Evolutionary conservation across 805 yeast species (phyloP).

Genomic region (Ogataea chonburiensis): DNA sequence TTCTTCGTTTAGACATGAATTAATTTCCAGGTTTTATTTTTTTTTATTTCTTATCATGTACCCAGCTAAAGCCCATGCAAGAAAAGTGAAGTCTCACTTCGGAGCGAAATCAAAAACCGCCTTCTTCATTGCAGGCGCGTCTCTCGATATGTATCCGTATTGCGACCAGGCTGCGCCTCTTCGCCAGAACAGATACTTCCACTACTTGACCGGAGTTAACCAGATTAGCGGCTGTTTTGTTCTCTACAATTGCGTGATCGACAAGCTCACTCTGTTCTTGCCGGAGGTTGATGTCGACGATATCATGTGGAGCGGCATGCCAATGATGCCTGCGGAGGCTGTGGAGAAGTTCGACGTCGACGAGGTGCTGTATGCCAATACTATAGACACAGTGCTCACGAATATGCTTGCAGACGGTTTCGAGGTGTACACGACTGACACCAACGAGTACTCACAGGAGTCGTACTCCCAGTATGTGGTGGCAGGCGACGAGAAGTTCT

Average conservation of each 20-base stretch:
- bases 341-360: constrained; percentile 71
- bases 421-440: constrained; percentile 52
- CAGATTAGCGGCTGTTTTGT: constrained; percentile 71
- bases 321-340: constrained; percentile 68
- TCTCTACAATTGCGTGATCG: constrained; percentile 51
- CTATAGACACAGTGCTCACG: constrained; percentile 40
- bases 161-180: constrained; percentile 77
- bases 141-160: constrained; percentile 60
- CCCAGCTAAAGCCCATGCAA: constrained; percentile 81
- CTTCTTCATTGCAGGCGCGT: constrained; percentile 62
- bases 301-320: constrained; percentile 95
- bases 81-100: constrained; percentile 42
- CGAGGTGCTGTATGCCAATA: constrained; percentile 63
- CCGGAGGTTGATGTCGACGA: constrained; percentile 87
- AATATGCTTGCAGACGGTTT: constrained; percentile 29
- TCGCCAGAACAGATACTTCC: constrained; percentile 90
- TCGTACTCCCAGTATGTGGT: constrained; percentile 38
- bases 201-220: constrained; percentile 79
- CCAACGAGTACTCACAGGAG: constrained; percentile 43
- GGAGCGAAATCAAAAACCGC: constrained; percentile 27
- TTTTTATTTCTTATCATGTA: constrained; percentile 36
- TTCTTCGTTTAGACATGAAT: constrained; percentile 5
- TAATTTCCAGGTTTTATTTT: background rate
- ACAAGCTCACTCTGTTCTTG: constrained; percentile 66
- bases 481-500: constrained; percentile 48